Percentiles rank a stretch among this genome's conserved stretches.
These are phyloP conservation scores for Tylopilus plumbeoviolaceoides DNA, from an alignment of 768 basidiomycete genomes.

Conservation along the genomic window DNA sequence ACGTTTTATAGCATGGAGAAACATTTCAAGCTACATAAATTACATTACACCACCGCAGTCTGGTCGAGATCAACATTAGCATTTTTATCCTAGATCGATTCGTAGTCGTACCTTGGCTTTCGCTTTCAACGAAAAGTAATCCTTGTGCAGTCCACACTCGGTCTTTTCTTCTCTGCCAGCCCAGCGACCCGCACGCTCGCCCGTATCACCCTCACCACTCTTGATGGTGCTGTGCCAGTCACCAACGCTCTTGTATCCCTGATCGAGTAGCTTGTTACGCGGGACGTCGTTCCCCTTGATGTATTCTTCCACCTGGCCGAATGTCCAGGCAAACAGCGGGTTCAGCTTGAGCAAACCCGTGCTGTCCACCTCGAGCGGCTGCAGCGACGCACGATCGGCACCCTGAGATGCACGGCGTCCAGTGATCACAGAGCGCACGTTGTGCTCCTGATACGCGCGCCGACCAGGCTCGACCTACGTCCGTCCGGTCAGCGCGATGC, in stretches of 20 bases:
- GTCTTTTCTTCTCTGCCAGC: conserved; percentile 80
- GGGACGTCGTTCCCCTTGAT: conserved; percentile 80
- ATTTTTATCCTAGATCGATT: too few relatives aligned
- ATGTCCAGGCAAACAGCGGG: conserved; percentile 87
- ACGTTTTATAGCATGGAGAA: not conserved
- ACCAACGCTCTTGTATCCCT: conserved; percentile 93
- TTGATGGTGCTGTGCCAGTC: conserved; percentile 95
- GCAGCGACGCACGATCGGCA: conserved; percentile 75
- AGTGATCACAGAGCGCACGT: conserved; percentile 88
- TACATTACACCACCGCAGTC: not conserved
- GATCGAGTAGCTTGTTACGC: conserved; percentile 78
- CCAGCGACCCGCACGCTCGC: conserved; percentile 91
- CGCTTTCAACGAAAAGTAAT: conserved; percentile 76
- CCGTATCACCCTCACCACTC: conserved; percentile 60
- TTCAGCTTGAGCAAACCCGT: conserved; percentile 93
- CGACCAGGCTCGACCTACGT: conserved; percentile 89
- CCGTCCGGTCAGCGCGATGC: not conserved
- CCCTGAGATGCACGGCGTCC: conserved; percentile 93
- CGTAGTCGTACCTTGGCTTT: conserved; percentile 36
- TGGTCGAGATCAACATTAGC: not conserved
- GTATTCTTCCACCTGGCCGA: conserved; percentile 80
- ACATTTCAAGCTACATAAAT: too few relatives aligned
- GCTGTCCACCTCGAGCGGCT: conserved; percentile 85
- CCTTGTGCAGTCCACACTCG: conserved; percentile 93
- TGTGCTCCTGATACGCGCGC: conserved; percentile 76